A percentile compares a stretch with the other conserved stretches of the same genome.
Conservation (phyloP, 257 asterid species). For the Paulownia fortunei region DNA sequence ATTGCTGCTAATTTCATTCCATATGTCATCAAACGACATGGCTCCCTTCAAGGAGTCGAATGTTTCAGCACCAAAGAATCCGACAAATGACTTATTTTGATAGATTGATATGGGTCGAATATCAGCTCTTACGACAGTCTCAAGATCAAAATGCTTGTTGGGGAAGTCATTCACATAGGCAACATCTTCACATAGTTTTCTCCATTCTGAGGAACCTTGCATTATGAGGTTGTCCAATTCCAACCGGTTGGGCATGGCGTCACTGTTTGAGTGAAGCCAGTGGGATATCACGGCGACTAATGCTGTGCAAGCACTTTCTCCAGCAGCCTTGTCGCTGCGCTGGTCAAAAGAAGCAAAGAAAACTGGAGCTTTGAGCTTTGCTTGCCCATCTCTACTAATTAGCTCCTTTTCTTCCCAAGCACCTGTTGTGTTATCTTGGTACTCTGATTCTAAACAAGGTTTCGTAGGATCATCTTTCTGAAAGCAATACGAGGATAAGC, state of each 20-base stretch:
- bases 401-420: conserved; percentile 66
- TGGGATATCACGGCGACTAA: conserved; percentile 69
- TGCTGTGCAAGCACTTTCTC: conserved; percentile 78
- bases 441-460: conserved; percentile 31
- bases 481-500: conserved; percentile 12
- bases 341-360: conserved; percentile 84
- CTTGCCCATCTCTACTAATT: conserved; percentile 63
- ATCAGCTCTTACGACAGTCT: conserved; percentile 60
- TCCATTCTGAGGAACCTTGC: conserved; percentile 79
- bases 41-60: conserved; percentile 64
- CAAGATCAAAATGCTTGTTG: conserved; percentile 78
- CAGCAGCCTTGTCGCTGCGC: conserved; percentile 69
- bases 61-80: conserved; percentile 65
- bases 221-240: conserved; percentile 65
- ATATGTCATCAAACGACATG: conserved; percentile 71
- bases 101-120: conserved; percentile 58
- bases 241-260: conserved; percentile 49
- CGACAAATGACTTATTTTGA: conserved; percentile 60
- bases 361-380: conserved; percentile 54
- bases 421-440: conserved; percentile 32
- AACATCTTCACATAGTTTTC: conserved; percentile 57
- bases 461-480: conserved; percentile 36
- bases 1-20: conserved; percentile 51
- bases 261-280: conserved; percentile 63
- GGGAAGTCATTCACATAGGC: conserved; percentile 54